Conservation (phyloP, 2,329 filamentous ascomycete genomes). For the Diplodia seriata region DNA sequence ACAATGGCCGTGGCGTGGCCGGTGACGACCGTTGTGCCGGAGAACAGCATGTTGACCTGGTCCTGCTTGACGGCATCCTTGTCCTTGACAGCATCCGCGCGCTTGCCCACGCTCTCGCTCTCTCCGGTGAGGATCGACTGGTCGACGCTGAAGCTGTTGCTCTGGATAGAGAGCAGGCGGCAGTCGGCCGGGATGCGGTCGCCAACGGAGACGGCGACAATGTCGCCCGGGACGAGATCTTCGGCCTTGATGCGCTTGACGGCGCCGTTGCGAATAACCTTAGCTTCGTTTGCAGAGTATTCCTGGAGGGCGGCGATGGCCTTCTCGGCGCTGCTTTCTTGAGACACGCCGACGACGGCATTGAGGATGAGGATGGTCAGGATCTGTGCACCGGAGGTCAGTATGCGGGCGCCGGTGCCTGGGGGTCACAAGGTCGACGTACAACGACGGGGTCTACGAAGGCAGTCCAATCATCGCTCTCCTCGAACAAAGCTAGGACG, state of each 20-base stretch:
- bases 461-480: constrained; percentile 91
- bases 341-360: constrained; percentile 94
- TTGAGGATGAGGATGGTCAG: constrained; percentile 96
- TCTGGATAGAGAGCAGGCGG: constrained; percentile 85
- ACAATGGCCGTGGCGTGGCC: constrained; percentile 92
- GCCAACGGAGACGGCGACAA: constrained; percentile 86
- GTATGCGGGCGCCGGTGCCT: background rate
- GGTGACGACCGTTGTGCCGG: constrained; percentile 94
- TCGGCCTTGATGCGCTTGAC: constrained; percentile 90
- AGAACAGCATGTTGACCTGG: constrained; percentile 97
- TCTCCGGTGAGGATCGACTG: constrained; percentile 97
- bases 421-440: constrained; percentile 55
- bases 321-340: constrained; percentile 98
- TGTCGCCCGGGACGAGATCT: constrained; percentile 92
- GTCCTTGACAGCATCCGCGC: constrained; percentile 72
- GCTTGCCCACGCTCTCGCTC: constrained; percentile 95
- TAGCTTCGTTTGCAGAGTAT: constrained; percentile 98
- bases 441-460: constrained; percentile 97
- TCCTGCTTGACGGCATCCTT: constrained; percentile 92
- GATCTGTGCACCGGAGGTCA: constrained; percentile 64
- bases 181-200: constrained; percentile 96
- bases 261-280: constrained; percentile 84
- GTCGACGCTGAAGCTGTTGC: constrained; percentile 96
- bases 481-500: constrained; percentile 88
- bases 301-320: constrained; percentile 97